Percentiles rank a stretch among this genome's conserved stretches.
Evolutionary conservation across 768 basidiomycete genomes (phyloP).

Genomic region (Piloderma croceum): DNA sequence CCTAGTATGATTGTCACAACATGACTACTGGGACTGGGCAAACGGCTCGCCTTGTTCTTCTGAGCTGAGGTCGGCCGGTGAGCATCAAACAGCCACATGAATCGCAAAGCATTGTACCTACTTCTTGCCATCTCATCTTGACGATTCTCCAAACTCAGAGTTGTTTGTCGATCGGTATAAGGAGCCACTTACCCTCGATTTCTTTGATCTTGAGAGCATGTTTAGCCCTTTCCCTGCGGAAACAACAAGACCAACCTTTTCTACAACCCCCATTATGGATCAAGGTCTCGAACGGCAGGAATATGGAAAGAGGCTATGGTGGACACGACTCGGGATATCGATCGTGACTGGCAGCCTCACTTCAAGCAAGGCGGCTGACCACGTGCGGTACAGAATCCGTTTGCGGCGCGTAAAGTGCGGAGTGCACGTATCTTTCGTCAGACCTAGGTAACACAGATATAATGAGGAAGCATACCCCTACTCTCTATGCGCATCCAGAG

Average conservation of each 20-base stretch:
- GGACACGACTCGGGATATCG: too few species aligned
- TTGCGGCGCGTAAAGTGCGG: too few species aligned
- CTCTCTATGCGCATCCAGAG: conserved; percentile 61
- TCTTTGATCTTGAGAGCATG: conserved; percentile 74
- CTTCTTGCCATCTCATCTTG: conserved; percentile 97
- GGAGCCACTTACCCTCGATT: conserved; percentile 77
- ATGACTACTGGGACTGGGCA: conserved; percentile 1
- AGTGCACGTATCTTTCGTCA: too few species aligned
- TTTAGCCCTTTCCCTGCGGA: conserved; percentile 4
- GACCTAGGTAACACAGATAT: too few species aligned
- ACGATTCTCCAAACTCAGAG: conserved; percentile 3
- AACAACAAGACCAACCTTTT: conserved; percentile 56
- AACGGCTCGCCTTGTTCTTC: conserved; percentile 77
- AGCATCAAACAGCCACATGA: too few species aligned
- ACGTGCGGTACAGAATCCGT: too few species aligned
- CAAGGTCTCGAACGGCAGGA: not conserved
- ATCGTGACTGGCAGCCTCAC: too few species aligned
- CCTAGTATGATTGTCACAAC: conserved; percentile 40
- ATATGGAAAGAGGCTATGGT: too few species aligned
- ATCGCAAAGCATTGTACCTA: conserved; percentile 38
- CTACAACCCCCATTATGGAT: conserved; percentile 81
- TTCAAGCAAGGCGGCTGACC: too few species aligned
- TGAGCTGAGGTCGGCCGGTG: conserved; percentile 51
- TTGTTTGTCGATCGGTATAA: not conserved
- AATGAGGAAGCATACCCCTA: conserved; percentile 61